phyloP scores from a whole-genome alignment of 2,329 filamentous ascomycete genomes.

The Microthyrium microscopicum region DNA sequence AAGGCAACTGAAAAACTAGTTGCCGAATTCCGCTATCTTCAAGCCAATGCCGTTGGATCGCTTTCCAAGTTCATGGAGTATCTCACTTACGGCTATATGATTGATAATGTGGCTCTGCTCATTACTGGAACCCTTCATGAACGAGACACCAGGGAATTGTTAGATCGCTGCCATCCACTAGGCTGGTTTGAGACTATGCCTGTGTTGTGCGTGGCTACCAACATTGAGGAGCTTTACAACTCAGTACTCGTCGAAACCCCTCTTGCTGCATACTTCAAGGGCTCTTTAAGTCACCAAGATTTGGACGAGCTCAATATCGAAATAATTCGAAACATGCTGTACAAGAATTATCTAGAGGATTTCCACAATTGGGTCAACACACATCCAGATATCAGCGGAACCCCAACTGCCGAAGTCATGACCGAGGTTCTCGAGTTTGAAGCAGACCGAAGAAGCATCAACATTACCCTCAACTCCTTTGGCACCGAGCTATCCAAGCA shows the following conservation, averaged over 20 bases:
- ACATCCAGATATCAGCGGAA: slow-evolving; percentile 69
- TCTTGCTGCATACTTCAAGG: slow-evolving; percentile 92
- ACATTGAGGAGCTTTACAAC: slow-evolving; percentile 98
- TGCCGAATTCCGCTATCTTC: slow-evolving; percentile 89
- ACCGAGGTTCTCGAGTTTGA: slow-evolving; percentile 91
- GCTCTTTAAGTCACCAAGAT: slow-evolving; percentile 86
- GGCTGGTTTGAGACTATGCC: slow-evolving; percentile 99
- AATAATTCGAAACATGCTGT: slow-evolving; percentile 94
- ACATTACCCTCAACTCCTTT: slow-evolving; percentile 97
- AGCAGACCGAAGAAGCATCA: slow-evolving; percentile 90
- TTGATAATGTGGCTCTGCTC: slow-evolving; percentile 93
- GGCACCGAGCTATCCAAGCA: slow-evolving; percentile 88
- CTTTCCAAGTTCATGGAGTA: slow-evolving; percentile 95
- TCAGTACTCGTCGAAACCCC: slow-evolving; percentile 94
- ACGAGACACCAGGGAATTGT: slow-evolving; percentile 83
- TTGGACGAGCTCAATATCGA: slow-evolving; percentile 98
- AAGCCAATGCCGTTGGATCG: slow-evolving; percentile 81
- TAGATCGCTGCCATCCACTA: slow-evolving; percentile 89
- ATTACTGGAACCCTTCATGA: slow-evolving; percentile 97
- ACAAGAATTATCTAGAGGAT: slow-evolving; percentile 98
- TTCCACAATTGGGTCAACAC: slow-evolving; percentile 91
- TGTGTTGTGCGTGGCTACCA: slow-evolving; percentile 91
- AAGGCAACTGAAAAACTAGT: slow-evolving; percentile 98
- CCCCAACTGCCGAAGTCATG: slow-evolving; percentile 89
- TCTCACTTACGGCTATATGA: slow-evolving; percentile 98